phyloP scores from a whole-genome alignment of 805 yeast species.

The Saccharomycopsis guyanensis region DNA sequence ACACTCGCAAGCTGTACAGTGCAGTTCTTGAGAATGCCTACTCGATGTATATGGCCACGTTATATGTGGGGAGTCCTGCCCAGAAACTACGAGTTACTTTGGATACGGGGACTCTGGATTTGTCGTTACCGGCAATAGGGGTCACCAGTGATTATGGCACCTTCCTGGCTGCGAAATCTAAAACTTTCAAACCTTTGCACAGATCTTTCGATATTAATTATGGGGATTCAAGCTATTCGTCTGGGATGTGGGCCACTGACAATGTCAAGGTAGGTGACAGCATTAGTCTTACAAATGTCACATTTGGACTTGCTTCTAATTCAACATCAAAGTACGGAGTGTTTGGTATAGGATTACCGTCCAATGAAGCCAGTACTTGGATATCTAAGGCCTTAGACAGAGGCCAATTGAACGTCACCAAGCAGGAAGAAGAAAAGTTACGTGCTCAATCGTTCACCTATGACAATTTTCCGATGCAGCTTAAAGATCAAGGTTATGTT shows the following conservation, averaged over 20 bases:
- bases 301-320: background rate
- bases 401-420: conserved; percentile 2
- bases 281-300: background rate
- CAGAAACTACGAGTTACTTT: conserved; percentile 47
- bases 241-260: conserved; percentile 37
- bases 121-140: conserved; percentile 41
- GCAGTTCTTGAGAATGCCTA: conserved; percentile 30
- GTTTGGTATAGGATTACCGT: conserved; percentile 62
- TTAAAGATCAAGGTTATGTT: conserved; percentile 53
- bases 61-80: conserved; percentile 48
- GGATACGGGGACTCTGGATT: conserved; percentile 72
- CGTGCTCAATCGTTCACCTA: conserved; percentile 26
- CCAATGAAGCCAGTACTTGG: conserved; percentile 23
- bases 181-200: conserved; percentile 27
- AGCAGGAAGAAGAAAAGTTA: conserved; percentile 46
- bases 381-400: conserved; percentile 36
- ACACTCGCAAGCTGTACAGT: too few relatives aligned
- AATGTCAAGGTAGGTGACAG: conserved; percentile 1
- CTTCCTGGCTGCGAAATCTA: conserved; percentile 28
- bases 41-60: conserved; percentile 37
- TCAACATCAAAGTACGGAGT: conserved; percentile 34
- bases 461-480: conserved; percentile 54
- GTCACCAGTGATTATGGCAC: conserved; percentile 32
- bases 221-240: conserved; percentile 40
- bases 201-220: conserved; percentile 34